A percentile compares a stretch with the other conserved stretches of the same genome.
These are phyloP conservation scores for Phyllosticta citrichinensis DNA, from an alignment of 2,329 filamentous ascomycete genomes.

Conservation along the genomic window DNA sequence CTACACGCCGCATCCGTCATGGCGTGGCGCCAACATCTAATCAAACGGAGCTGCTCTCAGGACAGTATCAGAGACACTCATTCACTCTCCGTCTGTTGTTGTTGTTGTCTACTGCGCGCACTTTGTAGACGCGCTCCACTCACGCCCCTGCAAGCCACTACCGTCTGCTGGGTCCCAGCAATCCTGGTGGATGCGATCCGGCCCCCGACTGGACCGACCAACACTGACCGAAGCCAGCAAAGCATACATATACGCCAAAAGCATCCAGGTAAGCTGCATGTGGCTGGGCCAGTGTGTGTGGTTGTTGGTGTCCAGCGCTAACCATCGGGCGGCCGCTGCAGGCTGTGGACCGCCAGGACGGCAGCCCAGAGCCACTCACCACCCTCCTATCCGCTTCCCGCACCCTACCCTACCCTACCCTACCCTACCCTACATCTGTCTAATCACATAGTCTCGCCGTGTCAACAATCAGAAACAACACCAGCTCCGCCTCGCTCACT, in stretches of 20 bases:
- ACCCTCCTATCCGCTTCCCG: not conserved
- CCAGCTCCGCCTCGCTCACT: constrained; percentile 7
- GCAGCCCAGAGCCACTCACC: not conserved
- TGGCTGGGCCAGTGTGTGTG: too few species aligned
- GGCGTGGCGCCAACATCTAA: constrained; percentile 6
- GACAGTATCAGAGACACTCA: not conserved
- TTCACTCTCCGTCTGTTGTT: too few species aligned
- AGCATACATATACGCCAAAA: too few species aligned
- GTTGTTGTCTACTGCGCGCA: not conserved
- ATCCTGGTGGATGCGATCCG: not conserved
- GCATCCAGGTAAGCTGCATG: too few species aligned
- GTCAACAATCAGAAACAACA: not conserved
- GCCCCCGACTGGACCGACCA: too few species aligned
- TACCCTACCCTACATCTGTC: too few species aligned
- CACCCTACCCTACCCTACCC: too few species aligned
- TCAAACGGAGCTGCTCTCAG: constrained; percentile 7
- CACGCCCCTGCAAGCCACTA: not conserved
- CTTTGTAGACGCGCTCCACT: not conserved
- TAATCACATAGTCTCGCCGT: not conserved
- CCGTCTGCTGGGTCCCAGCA: not conserved
- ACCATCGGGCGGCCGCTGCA: not conserved
- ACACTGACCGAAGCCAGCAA: too few species aligned
- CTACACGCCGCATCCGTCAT: constrained; percentile 1
- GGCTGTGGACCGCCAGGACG: too few species aligned
- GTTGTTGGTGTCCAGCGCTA: not conserved